Evolutionary conservation across 805 yeast genomes (phyloP).

Genomic region (Ogataea minuta): DNA sequence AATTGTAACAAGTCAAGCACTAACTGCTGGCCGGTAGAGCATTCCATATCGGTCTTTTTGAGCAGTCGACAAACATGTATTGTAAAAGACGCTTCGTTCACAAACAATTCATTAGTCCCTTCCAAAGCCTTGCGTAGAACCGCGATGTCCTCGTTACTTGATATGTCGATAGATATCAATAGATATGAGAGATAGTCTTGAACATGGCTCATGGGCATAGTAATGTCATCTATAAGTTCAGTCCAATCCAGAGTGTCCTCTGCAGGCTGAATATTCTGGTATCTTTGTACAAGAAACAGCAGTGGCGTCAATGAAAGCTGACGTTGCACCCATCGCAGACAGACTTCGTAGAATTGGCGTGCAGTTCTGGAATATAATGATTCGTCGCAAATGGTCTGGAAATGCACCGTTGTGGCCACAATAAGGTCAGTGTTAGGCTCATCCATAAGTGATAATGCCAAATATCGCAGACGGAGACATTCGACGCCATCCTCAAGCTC

Average conservation of each 20-base stretch:
- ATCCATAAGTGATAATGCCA: background rate
- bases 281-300: slow-evolving; percentile 2
- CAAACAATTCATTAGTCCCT: background rate
- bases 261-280: background rate
- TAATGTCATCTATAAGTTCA: background rate
- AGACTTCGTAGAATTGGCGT: slow-evolving; percentile 8
- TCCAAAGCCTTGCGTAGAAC: slow-evolving; percentile 3
- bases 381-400: slow-evolving; percentile 1
- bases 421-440: background rate
- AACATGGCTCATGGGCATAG: background rate
- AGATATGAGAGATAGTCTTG: slow-evolving; percentile 7
- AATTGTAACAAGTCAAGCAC: slow-evolving; percentile 10
- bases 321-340: slow-evolving; percentile 6
- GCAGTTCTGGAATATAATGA: slow-evolving; percentile 15
- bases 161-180: slow-evolving; percentile 2
- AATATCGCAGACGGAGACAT: background rate
- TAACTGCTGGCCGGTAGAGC: slow-evolving; percentile 8
- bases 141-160: background rate
- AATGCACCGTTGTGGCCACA: slow-evolving; percentile 1
- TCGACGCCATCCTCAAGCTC: background rate
- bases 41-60: background rate
- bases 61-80: slow-evolving; percentile 3
- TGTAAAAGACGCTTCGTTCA: background rate
- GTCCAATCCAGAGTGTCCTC: slow-evolving; percentile 8
- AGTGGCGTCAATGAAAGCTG: slow-evolving; percentile 4